Conservation (phyloP, 2,329 filamentous ascomycete species). For the Cladosporium oxysporum region DNA sequence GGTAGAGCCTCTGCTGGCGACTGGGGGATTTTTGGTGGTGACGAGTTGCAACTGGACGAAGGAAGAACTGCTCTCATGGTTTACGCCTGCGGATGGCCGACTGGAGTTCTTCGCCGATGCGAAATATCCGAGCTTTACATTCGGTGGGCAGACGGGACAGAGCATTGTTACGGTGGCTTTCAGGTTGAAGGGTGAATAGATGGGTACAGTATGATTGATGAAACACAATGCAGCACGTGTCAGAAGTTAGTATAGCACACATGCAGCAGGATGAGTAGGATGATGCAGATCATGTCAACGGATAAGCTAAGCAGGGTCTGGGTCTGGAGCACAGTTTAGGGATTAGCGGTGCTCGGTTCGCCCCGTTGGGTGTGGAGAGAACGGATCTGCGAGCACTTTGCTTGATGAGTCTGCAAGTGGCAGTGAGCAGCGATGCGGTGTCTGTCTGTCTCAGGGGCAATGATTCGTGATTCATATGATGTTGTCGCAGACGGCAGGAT, state of each 20-base stretch:
- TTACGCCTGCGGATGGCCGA: slow-evolving; percentile 52
- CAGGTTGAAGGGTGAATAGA: slow-evolving; percentile 4
- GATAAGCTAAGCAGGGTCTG: slow-evolving; percentile 1
- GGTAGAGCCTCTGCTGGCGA: slow-evolving; percentile 67
- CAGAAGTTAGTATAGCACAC: background rate
- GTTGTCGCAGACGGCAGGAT: background rate
- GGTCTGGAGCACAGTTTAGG: slow-evolving; percentile 3
- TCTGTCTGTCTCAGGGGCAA: background rate
- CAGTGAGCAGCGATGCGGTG: background rate
- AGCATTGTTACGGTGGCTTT: slow-evolving; percentile 62
- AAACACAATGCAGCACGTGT: background rate
- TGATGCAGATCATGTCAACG: slow-evolving; percentile 8
- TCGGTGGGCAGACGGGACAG: slow-evolving; percentile 85
- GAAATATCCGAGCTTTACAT: slow-evolving; percentile 82
- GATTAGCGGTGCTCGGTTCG: background rate
- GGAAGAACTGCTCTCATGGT: slow-evolving; percentile 79
- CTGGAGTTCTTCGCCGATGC: slow-evolving; percentile 68
- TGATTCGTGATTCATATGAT: background rate
- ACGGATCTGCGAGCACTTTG: slow-evolving; percentile 9
- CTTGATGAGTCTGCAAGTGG: slow-evolving; percentile 3
- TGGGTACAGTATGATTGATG: background rate
- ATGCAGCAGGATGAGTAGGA: background rate
- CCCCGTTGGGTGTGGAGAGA: background rate
- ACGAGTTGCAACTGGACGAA: slow-evolving; percentile 99
- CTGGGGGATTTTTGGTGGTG: slow-evolving; percentile 74